Percentiles rank a stretch among this genome's conserved stretches.
Conservation (phyloP, 345 rosid genomes). For the Eucalyptus melliodora region DNA sequence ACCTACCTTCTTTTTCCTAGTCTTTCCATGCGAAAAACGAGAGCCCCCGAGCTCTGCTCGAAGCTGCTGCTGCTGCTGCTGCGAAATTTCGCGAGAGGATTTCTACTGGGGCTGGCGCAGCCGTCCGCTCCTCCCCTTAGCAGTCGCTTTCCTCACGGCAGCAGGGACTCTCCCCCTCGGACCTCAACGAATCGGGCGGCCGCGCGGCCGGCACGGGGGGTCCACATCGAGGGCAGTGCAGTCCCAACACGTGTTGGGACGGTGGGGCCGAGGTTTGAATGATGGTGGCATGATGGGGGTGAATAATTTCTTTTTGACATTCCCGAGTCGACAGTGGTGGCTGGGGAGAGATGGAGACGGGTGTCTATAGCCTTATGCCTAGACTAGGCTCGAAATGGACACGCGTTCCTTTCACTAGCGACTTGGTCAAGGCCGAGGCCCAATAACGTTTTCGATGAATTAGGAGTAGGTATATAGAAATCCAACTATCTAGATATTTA, state of each 20-base stretch:
- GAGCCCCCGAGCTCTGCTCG: background rate
- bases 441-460: background rate
- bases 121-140: background rate
- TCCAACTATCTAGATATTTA: background rate
- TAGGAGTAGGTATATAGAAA: background rate
- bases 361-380: background rate
- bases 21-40: background rate
- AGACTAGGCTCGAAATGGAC: background rate
- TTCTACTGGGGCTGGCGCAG: background rate
- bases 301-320: background rate
- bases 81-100: background rate
- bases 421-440: background rate
- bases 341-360: background rate
- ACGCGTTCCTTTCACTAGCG: background rate
- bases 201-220: background rate
- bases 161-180: background rate
- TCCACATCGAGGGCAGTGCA: background rate
- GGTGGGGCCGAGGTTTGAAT: background rate
- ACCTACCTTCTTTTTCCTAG: background rate
- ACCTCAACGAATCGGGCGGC: background rate
- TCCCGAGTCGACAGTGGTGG: background rate
- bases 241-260: background rate
- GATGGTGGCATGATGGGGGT: background rate
- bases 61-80: too few species aligned
- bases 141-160: background rate